Evolutionary conservation across 306 rosid genomes (phyloP).

Genomic region (Hylodesmum podocarpum): DNA sequence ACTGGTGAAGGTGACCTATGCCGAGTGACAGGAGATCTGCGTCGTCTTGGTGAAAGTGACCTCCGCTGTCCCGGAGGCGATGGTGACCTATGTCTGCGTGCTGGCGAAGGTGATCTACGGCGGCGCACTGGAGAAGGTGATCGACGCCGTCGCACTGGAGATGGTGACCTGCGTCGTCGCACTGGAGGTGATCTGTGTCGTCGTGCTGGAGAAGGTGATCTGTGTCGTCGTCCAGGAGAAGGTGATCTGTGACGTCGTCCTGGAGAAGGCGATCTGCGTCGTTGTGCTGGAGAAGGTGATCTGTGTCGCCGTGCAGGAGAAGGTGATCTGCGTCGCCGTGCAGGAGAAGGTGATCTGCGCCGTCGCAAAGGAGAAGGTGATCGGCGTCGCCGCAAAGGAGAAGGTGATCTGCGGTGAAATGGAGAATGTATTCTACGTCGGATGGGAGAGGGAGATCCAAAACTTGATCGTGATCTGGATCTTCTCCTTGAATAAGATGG

Average conservation of each 20-base stretch:
- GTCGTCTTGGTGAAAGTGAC: slow-evolving; percentile 45
- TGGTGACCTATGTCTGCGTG: slow-evolving; percentile 45
- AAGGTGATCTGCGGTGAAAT: slow-evolving; percentile 38
- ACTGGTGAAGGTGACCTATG: slow-evolving; percentile 46
- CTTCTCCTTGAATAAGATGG: slow-evolving; percentile 46
- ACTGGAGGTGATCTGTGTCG: slow-evolving; percentile 44
- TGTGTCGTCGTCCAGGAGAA: slow-evolving; percentile 21
- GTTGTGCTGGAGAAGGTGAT: slow-evolving; percentile 43
- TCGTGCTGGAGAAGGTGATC: slow-evolving; percentile 43
- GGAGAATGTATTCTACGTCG: slow-evolving; percentile 65
- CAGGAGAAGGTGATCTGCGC: slow-evolving; percentile 41
- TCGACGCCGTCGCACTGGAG: slow-evolving; percentile 25
- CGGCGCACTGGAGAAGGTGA: slow-evolving; percentile 40
- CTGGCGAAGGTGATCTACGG: slow-evolving; percentile 46
- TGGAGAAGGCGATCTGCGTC: slow-evolving; percentile 45
- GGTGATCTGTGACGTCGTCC: slow-evolving; percentile 31
- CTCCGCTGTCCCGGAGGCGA: slow-evolving; percentile 40
- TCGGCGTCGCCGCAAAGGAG: slow-evolving; percentile 44
- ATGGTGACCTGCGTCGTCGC: slow-evolving; percentile 40
- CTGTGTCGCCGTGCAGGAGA: slow-evolving; percentile 33
- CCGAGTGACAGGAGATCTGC: slow-evolving; percentile 25
- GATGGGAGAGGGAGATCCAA: slow-evolving; percentile 49
- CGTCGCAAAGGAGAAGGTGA: slow-evolving; percentile 43
- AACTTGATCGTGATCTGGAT: slow-evolving; percentile 54
- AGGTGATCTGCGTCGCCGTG: slow-evolving; percentile 29